These are phyloP conservation scores for Grammothele lineata DNA, from an alignment of 768 basidiomycete species.

Conservation along the genomic window DNA sequence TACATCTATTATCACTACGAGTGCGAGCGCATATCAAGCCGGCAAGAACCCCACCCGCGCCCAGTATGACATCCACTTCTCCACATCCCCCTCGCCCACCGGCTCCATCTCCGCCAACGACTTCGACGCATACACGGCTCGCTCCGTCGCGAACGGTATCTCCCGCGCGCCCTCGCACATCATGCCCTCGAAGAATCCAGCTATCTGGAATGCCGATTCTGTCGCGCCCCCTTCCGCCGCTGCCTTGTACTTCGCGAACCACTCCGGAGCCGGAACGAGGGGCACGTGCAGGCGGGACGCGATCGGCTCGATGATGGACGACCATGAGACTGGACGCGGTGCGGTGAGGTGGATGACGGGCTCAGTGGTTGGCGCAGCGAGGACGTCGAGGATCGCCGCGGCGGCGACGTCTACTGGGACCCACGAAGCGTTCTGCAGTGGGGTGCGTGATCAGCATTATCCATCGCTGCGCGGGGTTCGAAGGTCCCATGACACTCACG, in stretches of 20 bases:
- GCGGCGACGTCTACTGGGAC: too few relatives aligned
- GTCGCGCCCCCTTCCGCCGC: not conserved
- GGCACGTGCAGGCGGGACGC: slow-evolving; percentile 16
- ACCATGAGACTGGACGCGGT: slow-evolving; percentile 20
- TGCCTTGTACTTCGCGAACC: slow-evolving; percentile 17
- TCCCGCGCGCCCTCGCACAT: slow-evolving; percentile 6
- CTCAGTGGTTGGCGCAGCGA: too few relatives aligned
- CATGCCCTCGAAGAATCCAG: slow-evolving; percentile 7
- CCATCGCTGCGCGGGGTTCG: slow-evolving; percentile 10
- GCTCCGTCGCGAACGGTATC: slow-evolving; percentile 4
- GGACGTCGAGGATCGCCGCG: too few relatives aligned
- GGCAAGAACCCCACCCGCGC: slow-evolving; percentile 2
- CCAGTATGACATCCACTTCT: slow-evolving; percentile 11
- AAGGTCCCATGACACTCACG: too few relatives aligned
- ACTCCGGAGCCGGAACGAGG: slow-evolving; percentile 18
- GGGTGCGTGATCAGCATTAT: too few relatives aligned
- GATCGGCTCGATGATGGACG: slow-evolving; percentile 11
- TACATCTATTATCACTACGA: not conserved
- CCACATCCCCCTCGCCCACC: slow-evolving; percentile 11
- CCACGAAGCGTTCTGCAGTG: too few relatives aligned
- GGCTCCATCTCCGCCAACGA: slow-evolving; percentile 6
- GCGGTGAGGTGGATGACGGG: slow-evolving; percentile 26
- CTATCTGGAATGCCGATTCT: slow-evolving; percentile 4
- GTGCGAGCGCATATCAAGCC: not conserved
- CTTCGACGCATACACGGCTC: slow-evolving; percentile 3